Conservation (phyloP, 805 yeast genomes). For the Brettanomyces nanus region DNA sequence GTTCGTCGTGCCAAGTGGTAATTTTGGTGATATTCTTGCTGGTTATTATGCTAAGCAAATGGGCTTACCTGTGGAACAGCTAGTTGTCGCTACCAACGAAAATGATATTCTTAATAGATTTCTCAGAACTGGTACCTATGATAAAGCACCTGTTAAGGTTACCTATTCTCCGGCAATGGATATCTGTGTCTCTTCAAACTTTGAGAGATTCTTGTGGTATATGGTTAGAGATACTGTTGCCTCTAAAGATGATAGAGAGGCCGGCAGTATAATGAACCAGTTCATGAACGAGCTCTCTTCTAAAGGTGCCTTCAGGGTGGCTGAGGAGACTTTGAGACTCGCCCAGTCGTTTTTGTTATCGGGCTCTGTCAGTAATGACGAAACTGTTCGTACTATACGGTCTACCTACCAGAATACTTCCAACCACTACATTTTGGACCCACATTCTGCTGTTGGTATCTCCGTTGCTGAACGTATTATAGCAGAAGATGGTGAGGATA, state of each 20-base stretch:
- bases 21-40: slow-evolving; percentile 96
- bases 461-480: slow-evolving; percentile 63
- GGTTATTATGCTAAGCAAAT: slow-evolving; percentile 90
- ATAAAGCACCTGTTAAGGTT: slow-evolving; percentile 71
- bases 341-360: slow-evolving; percentile 70
- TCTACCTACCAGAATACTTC: slow-evolving; percentile 49
- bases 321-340: slow-evolving; percentile 50
- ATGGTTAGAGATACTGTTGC: slow-evolving; percentile 68
- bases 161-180: slow-evolving; percentile 99
- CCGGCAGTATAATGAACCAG: slow-evolving; percentile 61
- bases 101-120: slow-evolving; percentile 94
- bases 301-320: slow-evolving; percentile 69
- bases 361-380: slow-evolving; percentile 68
- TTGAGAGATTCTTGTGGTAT: slow-evolving; percentile 95
- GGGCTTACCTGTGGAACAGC: slow-evolving; percentile 86
- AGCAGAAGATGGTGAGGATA: slow-evolving; percentile 24
- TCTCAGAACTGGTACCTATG: slow-evolving; percentile 77
- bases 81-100: slow-evolving; percentile 92
- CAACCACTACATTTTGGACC: slow-evolving; percentile 79
- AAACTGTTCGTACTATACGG: slow-evolving; percentile 75
- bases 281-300: slow-evolving; percentile 79
- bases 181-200: slow-evolving; percentile 88
- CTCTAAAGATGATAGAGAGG: slow-evolving; percentile 47
- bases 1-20: slow-evolving; percentile 95
- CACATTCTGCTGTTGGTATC: slow-evolving; percentile 95